Percentiles rank a stretch among this genome's conserved stretches.
Conservation (phyloP, 176 grass and related monocot genomes). For the Eleusine indica region DNA sequence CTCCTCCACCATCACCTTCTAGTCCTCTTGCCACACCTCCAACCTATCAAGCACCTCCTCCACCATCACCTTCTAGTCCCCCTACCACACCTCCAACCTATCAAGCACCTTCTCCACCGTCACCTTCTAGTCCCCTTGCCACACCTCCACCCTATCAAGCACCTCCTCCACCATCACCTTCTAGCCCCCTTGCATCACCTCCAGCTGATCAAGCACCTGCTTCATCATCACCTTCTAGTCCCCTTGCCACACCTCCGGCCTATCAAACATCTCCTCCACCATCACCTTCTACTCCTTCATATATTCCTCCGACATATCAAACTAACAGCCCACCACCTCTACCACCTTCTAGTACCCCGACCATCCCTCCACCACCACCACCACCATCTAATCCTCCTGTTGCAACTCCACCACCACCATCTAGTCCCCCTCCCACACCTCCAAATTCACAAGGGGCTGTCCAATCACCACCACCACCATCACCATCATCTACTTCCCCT, state of each 20-base stretch:
- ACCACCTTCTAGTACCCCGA: neutral
- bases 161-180: neutral
- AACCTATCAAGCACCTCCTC: neutral
- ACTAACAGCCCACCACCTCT: neutral
- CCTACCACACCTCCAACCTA: neutral
- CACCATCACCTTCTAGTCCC: neutral
- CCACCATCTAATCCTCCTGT: too few species aligned
- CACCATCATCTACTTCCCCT: neutral
- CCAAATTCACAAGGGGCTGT: neutral
- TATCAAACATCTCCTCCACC: neutral
- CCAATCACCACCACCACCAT: neutral
- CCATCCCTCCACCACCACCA: neutral
- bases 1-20: neutral
- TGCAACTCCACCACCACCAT: neutral
- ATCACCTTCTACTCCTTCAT: neutral
- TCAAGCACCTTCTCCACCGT: neutral
- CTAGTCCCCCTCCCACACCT: neutral
- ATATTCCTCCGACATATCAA: neutral
- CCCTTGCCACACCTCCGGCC: neutral
- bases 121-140: neutral
- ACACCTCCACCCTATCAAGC: neutral
- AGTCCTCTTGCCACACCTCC: neutral
- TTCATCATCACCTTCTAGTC: neutral
- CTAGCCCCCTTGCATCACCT: neutral
- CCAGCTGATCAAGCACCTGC: neutral